Evolutionary conservation across 371 early-diverging fungal species (phyloP).

Genomic region (Rhizopus arrhizus): DNA sequence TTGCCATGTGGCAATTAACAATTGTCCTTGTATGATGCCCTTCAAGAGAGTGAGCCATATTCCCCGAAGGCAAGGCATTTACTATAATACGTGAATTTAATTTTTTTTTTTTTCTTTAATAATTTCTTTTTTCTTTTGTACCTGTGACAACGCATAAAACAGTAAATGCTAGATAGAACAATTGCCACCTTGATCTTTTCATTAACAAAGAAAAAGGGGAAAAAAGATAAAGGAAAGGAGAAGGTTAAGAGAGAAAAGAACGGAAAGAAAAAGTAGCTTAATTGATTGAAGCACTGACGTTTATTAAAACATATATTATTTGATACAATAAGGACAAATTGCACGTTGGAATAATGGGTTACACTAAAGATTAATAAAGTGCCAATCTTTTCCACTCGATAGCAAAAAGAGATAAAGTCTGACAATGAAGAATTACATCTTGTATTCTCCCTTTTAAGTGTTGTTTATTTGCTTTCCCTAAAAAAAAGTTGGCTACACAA

Average conservation of each 20-base stretch:
- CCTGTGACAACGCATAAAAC: not conserved
- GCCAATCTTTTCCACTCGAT: not conserved
- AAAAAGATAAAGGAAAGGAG: slow-evolving; percentile 9
- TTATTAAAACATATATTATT: slow-evolving; percentile 17
- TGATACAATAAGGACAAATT: slow-evolving; percentile 15
- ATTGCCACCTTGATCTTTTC: slow-evolving; percentile 2
- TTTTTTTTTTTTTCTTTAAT: no score
- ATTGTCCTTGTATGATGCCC: no score
- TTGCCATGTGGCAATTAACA: no score
- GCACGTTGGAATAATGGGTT: slow-evolving; percentile 19
- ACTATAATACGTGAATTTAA: not conserved
- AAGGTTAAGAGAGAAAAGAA: slow-evolving; percentile 3
- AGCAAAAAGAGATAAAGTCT: not conserved
- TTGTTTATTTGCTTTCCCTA: no score
- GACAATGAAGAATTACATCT: no score
- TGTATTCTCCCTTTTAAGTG: no score
- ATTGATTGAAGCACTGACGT: slow-evolving; percentile 20
- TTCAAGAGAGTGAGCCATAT: no score
- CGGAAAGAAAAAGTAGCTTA: not conserved
- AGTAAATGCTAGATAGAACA: not conserved
- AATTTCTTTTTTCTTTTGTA: not conserved
- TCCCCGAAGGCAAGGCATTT: not conserved
- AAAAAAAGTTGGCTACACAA: no score
- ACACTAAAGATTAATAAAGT: slow-evolving; percentile 12
- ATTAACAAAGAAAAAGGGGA: slow-evolving; percentile 13